Conservation (phyloP, 75 land plant species). For the Picea glauca region DNA sequence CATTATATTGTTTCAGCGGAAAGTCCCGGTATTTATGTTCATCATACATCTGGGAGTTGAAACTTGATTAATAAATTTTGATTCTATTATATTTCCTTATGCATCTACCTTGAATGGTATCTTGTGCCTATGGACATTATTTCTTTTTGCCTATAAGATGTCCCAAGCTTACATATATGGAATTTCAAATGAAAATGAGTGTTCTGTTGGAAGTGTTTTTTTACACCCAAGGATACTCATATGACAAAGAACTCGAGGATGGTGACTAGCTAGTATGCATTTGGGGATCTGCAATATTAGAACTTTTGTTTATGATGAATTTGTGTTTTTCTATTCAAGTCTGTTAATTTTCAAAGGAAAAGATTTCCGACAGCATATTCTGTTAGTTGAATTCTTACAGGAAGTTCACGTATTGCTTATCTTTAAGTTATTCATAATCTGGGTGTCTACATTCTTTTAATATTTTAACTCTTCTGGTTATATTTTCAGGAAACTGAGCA, state of each 20-base stretch:
- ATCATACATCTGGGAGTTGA: not conserved
- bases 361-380: not conserved
- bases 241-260: not conserved
- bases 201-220: not conserved
- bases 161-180: not conserved
- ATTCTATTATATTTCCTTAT: not conserved
- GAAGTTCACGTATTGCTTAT: not conserved
- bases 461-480: not conserved
- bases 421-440: not conserved
- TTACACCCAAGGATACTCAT: not conserved
- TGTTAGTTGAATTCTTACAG: not conserved
- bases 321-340: too few species aligned
- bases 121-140: not conserved
- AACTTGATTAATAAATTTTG: not conserved
- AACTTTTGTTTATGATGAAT: not conserved
- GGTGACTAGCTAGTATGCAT: not conserved
- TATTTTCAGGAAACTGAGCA: constrained; percentile 59
- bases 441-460: not conserved
- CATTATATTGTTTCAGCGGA: too few species aligned
- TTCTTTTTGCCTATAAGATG: not conserved
- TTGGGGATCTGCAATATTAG: not conserved
- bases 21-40: not conserved
- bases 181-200: too few species aligned
- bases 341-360: too few species aligned
- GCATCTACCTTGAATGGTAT: not conserved